Base-by-base conservation (phyloP, 257 asterid genomes). In the Scutellaria baicalensis region DNA sequence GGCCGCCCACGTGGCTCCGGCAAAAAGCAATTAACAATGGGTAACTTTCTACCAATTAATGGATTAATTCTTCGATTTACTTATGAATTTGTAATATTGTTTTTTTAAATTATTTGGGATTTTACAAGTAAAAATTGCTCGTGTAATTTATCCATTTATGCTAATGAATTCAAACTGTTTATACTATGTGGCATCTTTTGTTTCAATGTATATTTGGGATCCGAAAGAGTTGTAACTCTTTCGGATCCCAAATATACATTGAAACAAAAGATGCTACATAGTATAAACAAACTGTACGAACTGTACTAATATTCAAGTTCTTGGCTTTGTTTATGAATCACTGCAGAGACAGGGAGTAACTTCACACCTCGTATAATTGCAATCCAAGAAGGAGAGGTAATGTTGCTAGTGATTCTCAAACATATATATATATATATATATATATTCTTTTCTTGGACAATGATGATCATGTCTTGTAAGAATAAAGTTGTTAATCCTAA, bases 1-100 rank as follows among this genome's bases (percentile, higher is more conserved):
- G 86, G 84, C 23, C 84, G 82, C 4, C 86, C 84, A 0, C 58
- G 21, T 59, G 85, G 85, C 9, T 13, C 81, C 50, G 85, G 81
- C 51, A 81, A 75, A 65, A 68, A 71, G 81, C 85, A 81, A 69
- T n/a, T n/a, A n/a, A 40, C 11, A 2, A 5, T 71, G 8, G 83
- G 85, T 81, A 63, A 18, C 7, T 57, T 42, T 57, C 16, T n/a
- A 21, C 36, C 21, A 6, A 23, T 38, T 20, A 0, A 42, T 39
- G 4, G 3, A 27, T 27, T 27, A 52, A 20, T 54, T 61, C 8
- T 39, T 23, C 31, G 17, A 23, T 48, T 57, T 44, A 6, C 0
- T 12, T 64, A 9, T 40, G 17, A 62, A 42, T 18, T 52, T 23
- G 16, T 55, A 5, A 38, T 43, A 44, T 20, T 12, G 6, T 14